Percentiles rank a stretch among this genome's conserved stretches.
These are phyloP conservation scores for Thalassiosira exigua DNA, from an alignment of 352 stramenopile species.

Conservation along the genomic window DNA sequence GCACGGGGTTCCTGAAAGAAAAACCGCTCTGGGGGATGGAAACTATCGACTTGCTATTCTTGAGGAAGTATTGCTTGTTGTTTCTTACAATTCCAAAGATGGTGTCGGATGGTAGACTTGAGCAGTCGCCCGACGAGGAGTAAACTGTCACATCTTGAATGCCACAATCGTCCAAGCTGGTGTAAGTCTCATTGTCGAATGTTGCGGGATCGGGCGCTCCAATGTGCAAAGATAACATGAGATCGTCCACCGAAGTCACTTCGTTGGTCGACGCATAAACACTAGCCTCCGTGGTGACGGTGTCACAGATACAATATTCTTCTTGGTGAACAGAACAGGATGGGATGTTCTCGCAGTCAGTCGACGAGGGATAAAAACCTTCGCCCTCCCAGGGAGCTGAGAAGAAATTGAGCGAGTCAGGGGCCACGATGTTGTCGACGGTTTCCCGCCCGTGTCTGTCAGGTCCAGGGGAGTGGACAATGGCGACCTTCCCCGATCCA, in stretches of 20 bases:
- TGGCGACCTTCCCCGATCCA: conserved; percentile 52
- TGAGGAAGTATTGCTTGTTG: conserved; percentile 23
- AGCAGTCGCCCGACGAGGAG: conserved; percentile 21
- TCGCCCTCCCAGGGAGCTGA: conserved; percentile 24
- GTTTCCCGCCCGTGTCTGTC: conserved; percentile 9
- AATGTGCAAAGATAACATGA: conserved; percentile 31
- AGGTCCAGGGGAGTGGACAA: conserved; percentile 46
- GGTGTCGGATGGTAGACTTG: conserved; percentile 11
- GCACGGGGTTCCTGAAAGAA: conserved; percentile 76
- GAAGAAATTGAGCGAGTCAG: conserved; percentile 45
- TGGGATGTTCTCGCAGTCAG: conserved; percentile 26
- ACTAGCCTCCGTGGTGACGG: conserved; percentile 6
- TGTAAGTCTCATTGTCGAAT: conserved; percentile 17
- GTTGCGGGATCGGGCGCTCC: conserved; percentile 30
- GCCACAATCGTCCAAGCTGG: conserved; percentile 5
- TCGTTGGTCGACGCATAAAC: conserved; percentile 18
- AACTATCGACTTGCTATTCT: conserved; percentile 64
- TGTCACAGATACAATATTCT: conserved; percentile 50
- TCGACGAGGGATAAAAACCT: conserved; percentile 16
- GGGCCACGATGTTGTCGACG: conserved; percentile 28
- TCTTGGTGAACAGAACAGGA: conserved; percentile 31
- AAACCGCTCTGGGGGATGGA: conserved; percentile 27
- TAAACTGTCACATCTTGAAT: conserved; percentile 33
- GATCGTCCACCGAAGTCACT: conserved; percentile 28
- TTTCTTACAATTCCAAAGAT: conserved; percentile 34